Base-by-base conservation (phyloP, 495 filamentous ascomycete genomes). In the Thozetella sp. region DNA sequence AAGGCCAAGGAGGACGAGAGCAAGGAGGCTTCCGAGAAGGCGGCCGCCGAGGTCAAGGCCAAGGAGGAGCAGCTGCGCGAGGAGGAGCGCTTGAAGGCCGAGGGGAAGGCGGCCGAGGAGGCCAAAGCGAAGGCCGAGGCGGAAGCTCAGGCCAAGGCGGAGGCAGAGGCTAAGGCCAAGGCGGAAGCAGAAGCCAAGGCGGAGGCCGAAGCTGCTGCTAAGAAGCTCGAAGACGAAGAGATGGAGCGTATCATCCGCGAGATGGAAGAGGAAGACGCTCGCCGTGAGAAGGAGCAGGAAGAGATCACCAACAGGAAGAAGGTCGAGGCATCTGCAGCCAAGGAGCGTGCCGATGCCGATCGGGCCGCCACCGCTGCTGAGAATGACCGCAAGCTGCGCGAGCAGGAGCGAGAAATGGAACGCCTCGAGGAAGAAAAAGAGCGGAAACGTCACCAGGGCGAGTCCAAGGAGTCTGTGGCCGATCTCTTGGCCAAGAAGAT, bases 41-140 rank as follows among this genome's bases (percentile, higher is more conserved):
- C 89, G 27, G 80, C 86, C 40, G 83, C 91, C 59, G 83, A 83
- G 56, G 79, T 77, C 59, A 87, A 86, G 69, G 81, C 86, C 53
- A 78, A 84, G 63, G 77, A 81, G 22, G 80, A 81, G 24, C 67
- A 72, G 51, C 62, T 71, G n/a, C 58, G 68, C 22, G 61, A 67
- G 20, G 68, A 74, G n/a, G 66, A 63, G 19, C 54, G 61, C 27
- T 75, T 78, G 64, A 78, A 81, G 22, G 83, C 79, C 25, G 74
- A 81, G 59, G 61, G 75, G 76, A 90, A 89, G 80, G 87, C 86
- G 2, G 83, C 85, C 37, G 88, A 89, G 64, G 89, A 94, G 68
- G 81, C 83, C 53, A 88, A 89, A 68, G 86, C 87, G 22, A 82
- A 85, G 20, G 85, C 92, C 59, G 84, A 85, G 56, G 78, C 79